Percentiles rank a stretch among this genome's conserved stretches.
phyloP scores from a whole-genome alignment of 192 early-diverging fungal genomes.

The Phycomyces blakesleeanus region DNA sequence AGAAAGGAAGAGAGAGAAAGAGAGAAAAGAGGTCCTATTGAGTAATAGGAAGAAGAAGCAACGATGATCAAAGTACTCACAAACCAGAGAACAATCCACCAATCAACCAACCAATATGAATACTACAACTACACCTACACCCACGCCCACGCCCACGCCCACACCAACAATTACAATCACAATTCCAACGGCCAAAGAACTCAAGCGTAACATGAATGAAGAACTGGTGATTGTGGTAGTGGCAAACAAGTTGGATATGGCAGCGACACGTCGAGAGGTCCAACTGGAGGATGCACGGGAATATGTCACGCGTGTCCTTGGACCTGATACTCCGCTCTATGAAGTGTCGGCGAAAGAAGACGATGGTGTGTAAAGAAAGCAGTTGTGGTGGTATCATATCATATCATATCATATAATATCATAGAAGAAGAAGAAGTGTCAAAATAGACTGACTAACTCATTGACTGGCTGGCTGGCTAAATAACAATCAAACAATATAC shows the following conservation, averaged over 20 bases:
- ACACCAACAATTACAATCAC: too few species aligned
- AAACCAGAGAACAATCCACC: too few species aligned
- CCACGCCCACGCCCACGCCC: too few species aligned
- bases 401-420: not conserved
- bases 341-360: conserved; percentile 74
- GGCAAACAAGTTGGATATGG: conserved; percentile 71
- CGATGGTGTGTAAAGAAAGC: conserved; percentile 42
- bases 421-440: not conserved
- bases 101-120: too few species aligned
- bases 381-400: not conserved
- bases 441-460: too few species aligned
- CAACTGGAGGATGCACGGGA: conserved; percentile 55
- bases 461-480: too few species aligned
- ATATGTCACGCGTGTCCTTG: conserved; percentile 55
- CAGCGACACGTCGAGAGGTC: conserved; percentile 50
- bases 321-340: conserved; percentile 58
- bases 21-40: too few species aligned
- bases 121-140: too few species aligned
- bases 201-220: conserved; percentile 62
- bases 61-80: too few species aligned
- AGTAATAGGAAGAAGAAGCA: too few species aligned
- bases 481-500: too few species aligned
- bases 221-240: conserved; percentile 67
- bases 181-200: conserved; percentile 34
- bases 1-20: too few species aligned